Evolutionary conservation across 2,329 filamentous ascomycete species (phyloP).

Genomic region (Fusarium sp.): DNA sequence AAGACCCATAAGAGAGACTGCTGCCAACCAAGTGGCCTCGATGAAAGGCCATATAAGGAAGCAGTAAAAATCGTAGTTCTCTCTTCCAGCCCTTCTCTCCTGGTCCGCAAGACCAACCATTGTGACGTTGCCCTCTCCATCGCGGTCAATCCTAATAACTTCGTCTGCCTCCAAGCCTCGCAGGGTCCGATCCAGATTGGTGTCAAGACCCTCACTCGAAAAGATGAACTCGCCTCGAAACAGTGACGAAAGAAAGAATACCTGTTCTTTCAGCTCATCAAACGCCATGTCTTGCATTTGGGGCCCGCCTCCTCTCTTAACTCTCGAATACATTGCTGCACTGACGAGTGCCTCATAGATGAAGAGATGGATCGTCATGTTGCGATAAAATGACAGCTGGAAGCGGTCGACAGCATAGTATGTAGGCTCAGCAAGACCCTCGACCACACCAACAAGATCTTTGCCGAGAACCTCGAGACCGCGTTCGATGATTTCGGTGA

Average conservation of each 20-base stretch:
- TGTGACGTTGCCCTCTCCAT: constrained; percentile 64
- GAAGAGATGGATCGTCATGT: constrained; percentile 99
- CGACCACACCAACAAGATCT: constrained; percentile 82
- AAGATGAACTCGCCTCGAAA: constrained; percentile 99
- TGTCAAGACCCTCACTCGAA: constrained; percentile 81
- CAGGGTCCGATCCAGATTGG: constrained; percentile 84
- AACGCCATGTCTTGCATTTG: constrained; percentile 82
- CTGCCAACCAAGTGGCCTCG: constrained; percentile 91
- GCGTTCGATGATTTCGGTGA: constrained; percentile 84
- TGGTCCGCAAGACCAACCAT: constrained; percentile 77
- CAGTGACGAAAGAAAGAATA: constrained; percentile 88
- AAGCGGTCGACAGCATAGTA: constrained; percentile 96
- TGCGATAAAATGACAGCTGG: constrained; percentile 97
- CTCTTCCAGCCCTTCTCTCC: constrained; percentile 81
- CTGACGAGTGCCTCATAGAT: constrained; percentile 93
- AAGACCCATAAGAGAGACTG: constrained; percentile 86
- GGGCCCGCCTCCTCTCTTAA: constrained; percentile 91
- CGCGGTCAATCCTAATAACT: constrained; percentile 74
- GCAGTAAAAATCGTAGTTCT: constrained; percentile 99
- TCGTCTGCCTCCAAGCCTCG: constrained; percentile 79
- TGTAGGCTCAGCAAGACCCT: constrained; percentile 86
- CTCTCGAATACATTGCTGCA: constrained; percentile 86
- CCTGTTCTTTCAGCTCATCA: constrained; percentile 77
- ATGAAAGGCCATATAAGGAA: constrained; percentile 99
- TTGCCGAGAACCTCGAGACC: constrained; percentile 92